These are phyloP conservation scores for Spizellomyces sp. DNA, from an alignment of 192 early-diverging fungal genomes.

Conservation along the genomic window DNA sequence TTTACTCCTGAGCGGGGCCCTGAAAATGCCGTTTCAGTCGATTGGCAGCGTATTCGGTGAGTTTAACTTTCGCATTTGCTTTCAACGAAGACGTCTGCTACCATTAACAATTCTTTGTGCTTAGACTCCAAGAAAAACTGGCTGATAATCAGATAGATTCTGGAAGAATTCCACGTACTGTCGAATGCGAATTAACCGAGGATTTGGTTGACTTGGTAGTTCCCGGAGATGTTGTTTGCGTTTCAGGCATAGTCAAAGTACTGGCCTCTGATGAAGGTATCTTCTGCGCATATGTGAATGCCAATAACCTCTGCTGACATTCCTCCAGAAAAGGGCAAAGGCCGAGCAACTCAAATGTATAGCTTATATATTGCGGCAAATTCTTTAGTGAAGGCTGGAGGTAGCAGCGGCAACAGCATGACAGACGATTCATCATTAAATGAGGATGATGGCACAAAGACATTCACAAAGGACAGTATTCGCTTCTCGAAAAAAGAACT, in stretches of 20 bases:
- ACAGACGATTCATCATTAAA: background rate
- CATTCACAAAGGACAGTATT: conserved; percentile 64
- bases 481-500: conserved; percentile 73
- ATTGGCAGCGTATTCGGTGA: conserved; percentile 75
- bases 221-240: conserved; percentile 80
- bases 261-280: conserved; percentile 65
- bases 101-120: background rate
- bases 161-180: conserved; percentile 71
- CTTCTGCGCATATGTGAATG: conserved; percentile 1
- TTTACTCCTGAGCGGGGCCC: conserved; percentile 64
- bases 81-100: background rate
- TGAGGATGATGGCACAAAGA: conserved; percentile 37
- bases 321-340: conserved; percentile 43
- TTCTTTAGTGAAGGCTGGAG: conserved; percentile 62
- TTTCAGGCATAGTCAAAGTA: conserved; percentile 80
- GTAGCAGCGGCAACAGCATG: conserved; percentile 35
- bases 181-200: conserved; percentile 75
- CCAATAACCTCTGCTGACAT: conserved; percentile 12
- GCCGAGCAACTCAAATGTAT: conserved; percentile 62
- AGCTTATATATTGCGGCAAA: conserved; percentile 73
- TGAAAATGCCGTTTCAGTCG: conserved; percentile 59
- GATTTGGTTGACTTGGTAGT: conserved; percentile 77
- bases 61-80: background rate
- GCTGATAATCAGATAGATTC: conserved; percentile 70
- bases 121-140: conserved; percentile 77